Base-by-base conservation (phyloP, 2,329 filamentous ascomycete species). In the Arthroderma uncinatum region DNA sequence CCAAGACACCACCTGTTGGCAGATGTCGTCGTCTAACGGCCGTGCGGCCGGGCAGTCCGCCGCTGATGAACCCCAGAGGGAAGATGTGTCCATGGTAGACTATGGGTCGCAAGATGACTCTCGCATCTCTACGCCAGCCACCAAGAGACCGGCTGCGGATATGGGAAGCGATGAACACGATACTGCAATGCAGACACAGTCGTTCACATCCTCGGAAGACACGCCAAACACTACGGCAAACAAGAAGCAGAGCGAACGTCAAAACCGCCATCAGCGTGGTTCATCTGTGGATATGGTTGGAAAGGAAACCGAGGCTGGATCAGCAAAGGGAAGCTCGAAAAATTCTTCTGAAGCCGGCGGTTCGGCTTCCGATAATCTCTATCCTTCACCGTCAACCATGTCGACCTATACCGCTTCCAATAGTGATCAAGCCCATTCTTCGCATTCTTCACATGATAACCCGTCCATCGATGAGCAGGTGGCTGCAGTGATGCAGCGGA, bases 381-480 rank as follows among this genome's bases (percentile, higher is more conserved):
- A 73, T 64, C 68, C 68, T 23, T 71, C 67, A 2, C 68, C 70
- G 2, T 74, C 72, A 19, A 73, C 66, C 59, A 69, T 67, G 62
- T 71, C 71, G 8, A 70, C 71, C 53, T 68, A 66, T 55, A 69
- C 66, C 10, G 58, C 67, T 25, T 65, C 69, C 12, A 65, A 62
- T 3, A 62, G 66, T n/a, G 61, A 62, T n/a, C 63, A 64, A 28
- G 59, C 42, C 37, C 28, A 53, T 21, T 59, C 60, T 9, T 54
- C 60, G 23, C 57, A 55, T 21, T 37, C 59, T 21, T 55, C 33
- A 19, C 56, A 60, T 34, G 56, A 62, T 34, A 44, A 64, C 33
- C 79, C 76, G 10, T 71, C 77, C 2, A 75, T 83, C 61, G 84
- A 88, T 62, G 79, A 82, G 52, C 92, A 96, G 70, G 83, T 95